Base-by-base conservation (phyloP, 305 asterid species). In the Coffea humblotiana region DNA sequence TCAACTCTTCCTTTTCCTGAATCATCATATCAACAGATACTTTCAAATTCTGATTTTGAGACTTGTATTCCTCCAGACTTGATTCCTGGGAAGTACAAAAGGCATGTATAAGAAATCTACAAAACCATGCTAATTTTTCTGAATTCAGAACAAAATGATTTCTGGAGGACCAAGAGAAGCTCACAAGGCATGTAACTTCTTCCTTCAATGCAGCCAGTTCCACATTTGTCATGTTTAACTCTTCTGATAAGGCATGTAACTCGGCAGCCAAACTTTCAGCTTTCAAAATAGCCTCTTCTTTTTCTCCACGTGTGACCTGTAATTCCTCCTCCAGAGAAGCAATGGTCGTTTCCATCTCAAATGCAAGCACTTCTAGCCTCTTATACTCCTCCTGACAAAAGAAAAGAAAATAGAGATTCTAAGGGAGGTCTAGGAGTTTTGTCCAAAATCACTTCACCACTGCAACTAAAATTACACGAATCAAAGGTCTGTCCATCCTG, bases 361-460 rank as follows among this genome's bases (percentile, higher is more conserved):
- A 94, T 72, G 98, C 96, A 78, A 96, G 96, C 79, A 90, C 95
- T 90, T 96, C 98, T 86, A 92, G 89, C 80, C 81, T 91, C 90
- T 88, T 89, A 91, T 89, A 90, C 56, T 92, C 98, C 76, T 90
- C 95, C 98, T 96, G 81, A 86, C 58, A 80, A 56, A 75, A 82
- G 61, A 82, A 78, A 72, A 49, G 7, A n/a, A 47, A 71, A 63
- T 32, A 69, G 7, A 77, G 54, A 60, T 70, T 65, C 61, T 32
- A 51, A 27, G 18, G 35, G n/a, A 83, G 32, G 61, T 19, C 58
- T 12, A 61, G 23, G 25, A 61, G 8, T 54, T 58, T 58, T 49
- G 21, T 11, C 23, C 29, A 51, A n/a, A 56, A 64, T 19, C 63
- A 68, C 35, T 48, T 49, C 4, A 56, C 58, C 25, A 15, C 77